Conservation (phyloP, 2,329 filamentous ascomycete genomes). For the Cadophora sp. region DNA sequence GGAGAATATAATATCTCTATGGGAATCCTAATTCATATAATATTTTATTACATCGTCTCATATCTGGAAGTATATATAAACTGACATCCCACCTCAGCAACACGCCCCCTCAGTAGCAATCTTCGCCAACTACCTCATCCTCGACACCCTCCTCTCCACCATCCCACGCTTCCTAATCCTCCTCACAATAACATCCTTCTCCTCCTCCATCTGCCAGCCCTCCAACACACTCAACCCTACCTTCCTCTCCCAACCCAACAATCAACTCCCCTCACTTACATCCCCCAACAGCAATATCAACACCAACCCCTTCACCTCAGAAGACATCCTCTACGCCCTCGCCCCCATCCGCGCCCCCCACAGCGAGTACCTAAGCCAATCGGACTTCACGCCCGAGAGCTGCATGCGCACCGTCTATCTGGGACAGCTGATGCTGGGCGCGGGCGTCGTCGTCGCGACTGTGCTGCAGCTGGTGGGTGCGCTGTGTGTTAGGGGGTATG, state of each 20-base stretch:
- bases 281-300: constrained; percentile 27
- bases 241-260: constrained; percentile 4
- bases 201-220: constrained; percentile 31
- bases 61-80: no score
- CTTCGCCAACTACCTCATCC: constrained; percentile 45
- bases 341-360: neutral
- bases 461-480: constrained; percentile 42
- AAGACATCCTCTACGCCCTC: constrained; percentile 9
- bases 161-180: constrained; percentile 43
- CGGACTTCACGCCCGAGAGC: constrained; percentile 12
- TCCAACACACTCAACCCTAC: constrained; percentile 8
- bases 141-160: constrained; percentile 42
- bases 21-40: no score
- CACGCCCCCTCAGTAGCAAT: constrained; percentile 40
- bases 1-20: no score
- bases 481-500: constrained; percentile 42
- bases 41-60: no score
- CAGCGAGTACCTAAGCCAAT: constrained; percentile 6
- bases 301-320: constrained; percentile 21
- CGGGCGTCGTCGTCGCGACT: constrained; percentile 37
- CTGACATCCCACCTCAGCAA: constrained; percentile 32
- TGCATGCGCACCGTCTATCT: constrained; percentile 24
- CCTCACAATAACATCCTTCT: constrained; percentile 35
- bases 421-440: constrained; percentile 34
- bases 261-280: constrained; percentile 22